Conservation (phyloP, 1,284 basidiomycete genomes). For the Schizopora paradoxa region DNA sequence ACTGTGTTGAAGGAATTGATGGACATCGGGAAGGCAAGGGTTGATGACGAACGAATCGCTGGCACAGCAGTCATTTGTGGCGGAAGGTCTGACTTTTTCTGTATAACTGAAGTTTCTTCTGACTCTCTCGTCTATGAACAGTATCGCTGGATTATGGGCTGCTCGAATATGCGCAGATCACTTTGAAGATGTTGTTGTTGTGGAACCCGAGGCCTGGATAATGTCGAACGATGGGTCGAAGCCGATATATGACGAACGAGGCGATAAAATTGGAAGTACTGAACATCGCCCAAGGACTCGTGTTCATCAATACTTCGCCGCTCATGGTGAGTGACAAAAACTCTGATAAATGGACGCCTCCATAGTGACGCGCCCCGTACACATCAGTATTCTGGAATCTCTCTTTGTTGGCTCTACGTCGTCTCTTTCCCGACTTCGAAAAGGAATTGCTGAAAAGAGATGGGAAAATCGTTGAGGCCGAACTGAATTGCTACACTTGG, state of each 20-base stretch:
- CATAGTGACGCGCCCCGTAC: no score
- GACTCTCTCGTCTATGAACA: no score
- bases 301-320: neutral
- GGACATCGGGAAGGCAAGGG: neutral
- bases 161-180: conserved; percentile 5
- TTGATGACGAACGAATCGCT: neutral
- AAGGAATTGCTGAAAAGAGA: neutral
- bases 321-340: no score
- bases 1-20: neutral
- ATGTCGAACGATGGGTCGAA: neutral
- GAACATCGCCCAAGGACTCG: neutral
- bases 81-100: neutral
- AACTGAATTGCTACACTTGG: neutral
- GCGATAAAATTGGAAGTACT: neutral
- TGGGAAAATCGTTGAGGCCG: neutral
- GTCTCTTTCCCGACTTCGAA: conserved; percentile 9
- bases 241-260: neutral
- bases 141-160: conserved; percentile 2
- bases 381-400: conserved; percentile 4
- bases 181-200: conserved; percentile 3
- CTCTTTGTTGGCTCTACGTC: neutral
- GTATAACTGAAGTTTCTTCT: neutral
- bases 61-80: conserved; percentile 7
- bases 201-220: conserved; percentile 6
- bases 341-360: no score